Evolutionary conservation across 768 basidiomycete genomes (phyloP).

Genomic region (Amanita subjunquillea): DNA sequence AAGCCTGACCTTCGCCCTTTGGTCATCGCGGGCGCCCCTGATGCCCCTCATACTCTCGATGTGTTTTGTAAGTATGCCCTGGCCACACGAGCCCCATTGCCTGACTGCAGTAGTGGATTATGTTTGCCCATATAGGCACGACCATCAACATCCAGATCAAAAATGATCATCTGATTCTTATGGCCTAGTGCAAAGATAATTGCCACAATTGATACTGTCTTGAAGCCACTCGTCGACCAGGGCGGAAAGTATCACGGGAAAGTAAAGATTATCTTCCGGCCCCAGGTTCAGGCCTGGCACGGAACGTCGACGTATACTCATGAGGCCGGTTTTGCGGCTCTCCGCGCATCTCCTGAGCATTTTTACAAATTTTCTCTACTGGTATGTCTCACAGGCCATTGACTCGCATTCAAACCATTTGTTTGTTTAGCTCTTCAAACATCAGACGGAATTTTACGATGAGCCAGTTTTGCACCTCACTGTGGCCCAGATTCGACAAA

Average conservation of each 20-base stretch:
- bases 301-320: constrained; percentile 62
- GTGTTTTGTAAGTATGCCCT: constrained; percentile 48
- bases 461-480: constrained; percentile 58
- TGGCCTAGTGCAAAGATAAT: constrained; percentile 46
- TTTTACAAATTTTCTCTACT: constrained; percentile 73
- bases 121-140: constrained; percentile 77
- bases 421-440: constrained; percentile 55
- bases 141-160: not conserved
- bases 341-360: constrained; percentile 57
- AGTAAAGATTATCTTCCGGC: constrained; percentile 63
- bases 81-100: not conserved
- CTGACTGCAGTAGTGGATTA: constrained; percentile 54
- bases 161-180: not conserved
- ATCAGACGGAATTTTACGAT: constrained; percentile 75
- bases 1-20: constrained; percentile 64
- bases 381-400: constrained; percentile 25
- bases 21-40: constrained; percentile 44
- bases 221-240: constrained; percentile 47
- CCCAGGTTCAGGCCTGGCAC: constrained; percentile 78
- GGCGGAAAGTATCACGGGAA: constrained; percentile 61
- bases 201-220: constrained; percentile 43
- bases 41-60: constrained; percentile 72
- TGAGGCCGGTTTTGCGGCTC: constrained; percentile 78
- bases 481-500: constrained; percentile 63
- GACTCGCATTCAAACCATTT: not conserved